Evolutionary conservation across 1,139 yeast genomes (phyloP).

Genomic region (Lodderomyces orthopsilosis): DNA sequence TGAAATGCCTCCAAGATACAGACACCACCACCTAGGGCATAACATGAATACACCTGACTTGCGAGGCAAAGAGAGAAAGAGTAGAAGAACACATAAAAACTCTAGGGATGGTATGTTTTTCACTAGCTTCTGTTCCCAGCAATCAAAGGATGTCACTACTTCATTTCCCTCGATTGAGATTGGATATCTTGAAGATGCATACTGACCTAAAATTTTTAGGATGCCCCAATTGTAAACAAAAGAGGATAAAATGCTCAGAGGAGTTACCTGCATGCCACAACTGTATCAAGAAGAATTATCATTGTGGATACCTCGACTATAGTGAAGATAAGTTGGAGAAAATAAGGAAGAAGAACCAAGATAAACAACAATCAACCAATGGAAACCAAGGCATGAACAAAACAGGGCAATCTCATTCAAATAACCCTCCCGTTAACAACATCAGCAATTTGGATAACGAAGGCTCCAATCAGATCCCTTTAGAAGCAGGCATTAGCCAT

Average conservation of each 20-base stretch:
- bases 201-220: slow-evolving; percentile 16
- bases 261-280: slow-evolving; percentile 43
- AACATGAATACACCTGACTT: background rate
- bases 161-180: too few relatives aligned
- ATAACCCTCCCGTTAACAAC: background rate
- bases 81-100: slow-evolving; percentile 45
- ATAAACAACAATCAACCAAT: background rate
- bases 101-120: slow-evolving; percentile 39
- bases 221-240: slow-evolving; percentile 46
- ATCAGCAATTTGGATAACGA: background rate
- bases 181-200: too few relatives aligned
- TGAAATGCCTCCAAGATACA: background rate
- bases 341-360: slow-evolving; percentile 30
- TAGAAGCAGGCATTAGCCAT: background rate
- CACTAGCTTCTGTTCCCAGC: too few relatives aligned
- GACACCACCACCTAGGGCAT: background rate
- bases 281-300: slow-evolving; percentile 35
- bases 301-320: slow-evolving; percentile 46
- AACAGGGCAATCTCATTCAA: background rate
- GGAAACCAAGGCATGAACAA: background rate
- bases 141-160: too few relatives aligned
- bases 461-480: background rate
- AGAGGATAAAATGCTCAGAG: slow-evolving; percentile 44
- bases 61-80: slow-evolving; percentile 35
- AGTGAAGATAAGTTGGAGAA: slow-evolving; percentile 35